Evolutionary conservation across 805 yeast species (phyloP).

Genomic region (Hanseniaspora taiwanica): DNA sequence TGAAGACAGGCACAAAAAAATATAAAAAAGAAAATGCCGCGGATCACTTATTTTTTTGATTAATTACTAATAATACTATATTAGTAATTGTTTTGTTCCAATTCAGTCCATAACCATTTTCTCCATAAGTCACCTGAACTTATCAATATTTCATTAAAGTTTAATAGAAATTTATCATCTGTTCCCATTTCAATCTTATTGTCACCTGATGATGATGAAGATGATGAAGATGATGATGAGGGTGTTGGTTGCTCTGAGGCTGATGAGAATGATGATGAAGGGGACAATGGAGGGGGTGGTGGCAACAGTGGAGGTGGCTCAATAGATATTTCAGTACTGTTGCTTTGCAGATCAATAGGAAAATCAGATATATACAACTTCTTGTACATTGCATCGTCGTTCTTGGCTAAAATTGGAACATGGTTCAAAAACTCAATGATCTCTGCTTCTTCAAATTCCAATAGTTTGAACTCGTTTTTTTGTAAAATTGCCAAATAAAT

Average conservation of each 20-base stretch:
- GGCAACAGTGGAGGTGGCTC: neutral
- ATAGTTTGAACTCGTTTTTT: constrained; percentile 61
- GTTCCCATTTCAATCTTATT: constrained; percentile 19
- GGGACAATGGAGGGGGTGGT: neutral
- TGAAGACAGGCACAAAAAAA: neutral
- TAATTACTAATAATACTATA: neutral
- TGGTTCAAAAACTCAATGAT: constrained; percentile 64
- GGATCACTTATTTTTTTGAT: neutral
- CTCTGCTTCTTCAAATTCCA: constrained; percentile 85
- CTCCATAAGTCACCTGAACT: constrained; percentile 88
- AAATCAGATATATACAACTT: constrained; percentile 8
- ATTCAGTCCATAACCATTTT: constrained; percentile 58
- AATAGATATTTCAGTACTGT: no score
- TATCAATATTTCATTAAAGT: constrained; percentile 57
- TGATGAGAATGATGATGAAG: neutral
- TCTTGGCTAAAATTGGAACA: constrained; percentile 22
- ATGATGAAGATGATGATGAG: neutral
- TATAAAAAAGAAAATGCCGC: neutral
- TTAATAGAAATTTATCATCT: constrained; percentile 35
- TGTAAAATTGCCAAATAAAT: constrained; percentile 67
- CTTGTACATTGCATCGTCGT: constrained; percentile 21
- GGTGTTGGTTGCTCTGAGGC: neutral
- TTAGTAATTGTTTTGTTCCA: constrained; percentile 27
- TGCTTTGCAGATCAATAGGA: neutral
- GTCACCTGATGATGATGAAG: neutral